These are phyloP conservation scores for Trichoderma virens DNA, from an alignment of 495 filamentous ascomycete genomes.

Conservation along the genomic window DNA sequence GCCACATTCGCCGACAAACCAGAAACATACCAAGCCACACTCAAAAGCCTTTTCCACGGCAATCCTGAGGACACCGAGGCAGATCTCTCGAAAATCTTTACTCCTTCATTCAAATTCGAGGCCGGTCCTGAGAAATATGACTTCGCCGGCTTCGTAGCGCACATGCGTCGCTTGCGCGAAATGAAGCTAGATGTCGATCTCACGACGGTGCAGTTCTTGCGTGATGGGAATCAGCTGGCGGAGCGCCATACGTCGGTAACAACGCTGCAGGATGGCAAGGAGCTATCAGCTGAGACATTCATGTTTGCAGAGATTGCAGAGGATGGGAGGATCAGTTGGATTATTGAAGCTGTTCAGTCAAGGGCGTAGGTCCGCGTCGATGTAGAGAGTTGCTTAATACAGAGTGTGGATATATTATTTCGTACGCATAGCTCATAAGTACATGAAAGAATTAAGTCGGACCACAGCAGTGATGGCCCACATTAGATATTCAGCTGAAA, in stretches of 20 bases:
- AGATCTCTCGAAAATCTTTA: slow-evolving; percentile 10
- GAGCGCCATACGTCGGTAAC: slow-evolving; percentile 9
- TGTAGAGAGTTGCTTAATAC: neutral
- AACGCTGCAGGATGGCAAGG: slow-evolving; percentile 8
- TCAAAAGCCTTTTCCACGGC: slow-evolving; percentile 13
- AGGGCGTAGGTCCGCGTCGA: neutral
- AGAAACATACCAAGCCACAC: slow-evolving; percentile 10
- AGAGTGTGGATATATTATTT: neutral
- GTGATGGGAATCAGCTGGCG: slow-evolving; percentile 11
- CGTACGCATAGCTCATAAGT: neutral
- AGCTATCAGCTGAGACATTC: slow-evolving; percentile 7
- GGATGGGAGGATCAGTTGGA: slow-evolving; percentile 13
- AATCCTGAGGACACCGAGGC: slow-evolving; percentile 13
- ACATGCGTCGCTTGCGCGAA: slow-evolving; percentile 11
- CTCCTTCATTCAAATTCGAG: slow-evolving; percentile 5
- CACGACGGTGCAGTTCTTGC: slow-evolving; percentile 7
- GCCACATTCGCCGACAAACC: slow-evolving; percentile 6
- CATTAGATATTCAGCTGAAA: neutral
- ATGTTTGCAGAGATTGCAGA: slow-evolving; percentile 12
- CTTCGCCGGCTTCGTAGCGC: slow-evolving; percentile 11
- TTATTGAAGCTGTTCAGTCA: slow-evolving; percentile 6
- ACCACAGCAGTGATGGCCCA: neutral
- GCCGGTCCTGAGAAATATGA: neutral
- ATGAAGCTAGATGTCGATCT: neutral
- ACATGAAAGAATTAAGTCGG: neutral